Evolutionary conservation across 2,329 filamentous ascomycete species (phyloP).

Genomic region (Cadophora gregata): DNA sequence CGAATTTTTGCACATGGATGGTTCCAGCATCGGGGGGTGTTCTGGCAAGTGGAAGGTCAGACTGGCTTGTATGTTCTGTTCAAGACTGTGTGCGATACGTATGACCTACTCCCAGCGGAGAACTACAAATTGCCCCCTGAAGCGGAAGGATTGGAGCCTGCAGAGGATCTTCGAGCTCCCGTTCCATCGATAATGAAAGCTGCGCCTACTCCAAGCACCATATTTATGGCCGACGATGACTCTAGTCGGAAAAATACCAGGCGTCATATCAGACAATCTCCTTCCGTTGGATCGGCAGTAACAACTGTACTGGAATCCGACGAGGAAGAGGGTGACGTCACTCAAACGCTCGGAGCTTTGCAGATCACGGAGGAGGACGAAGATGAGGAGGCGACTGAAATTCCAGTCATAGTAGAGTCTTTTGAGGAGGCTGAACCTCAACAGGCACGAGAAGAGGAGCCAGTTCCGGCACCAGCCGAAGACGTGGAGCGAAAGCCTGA

Average conservation of each 20-base stretch:
- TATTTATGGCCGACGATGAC: conserved; percentile 54
- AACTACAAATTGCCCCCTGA: conserved; percentile 96
- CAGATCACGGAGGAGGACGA: conserved; percentile 51
- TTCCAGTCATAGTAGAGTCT: conserved; percentile 43
- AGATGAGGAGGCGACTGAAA: conserved; percentile 38
- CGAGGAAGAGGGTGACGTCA: conserved; percentile 69
- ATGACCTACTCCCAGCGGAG: conserved; percentile 86
- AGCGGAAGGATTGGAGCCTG: conserved; percentile 79
- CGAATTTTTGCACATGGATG: conserved; percentile 98
- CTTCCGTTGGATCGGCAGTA: conserved; percentile 79
- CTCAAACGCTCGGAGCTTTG: conserved; percentile 54
- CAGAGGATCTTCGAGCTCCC: conserved; percentile 50
- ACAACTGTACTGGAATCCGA: conserved; percentile 83
- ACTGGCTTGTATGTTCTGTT: conserved; percentile 96
- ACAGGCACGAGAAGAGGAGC: conserved; percentile 25
- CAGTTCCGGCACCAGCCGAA: not conserved
- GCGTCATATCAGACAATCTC: conserved; percentile 79
- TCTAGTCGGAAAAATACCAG: conserved; percentile 74
- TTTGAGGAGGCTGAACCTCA: conserved; percentile 38
- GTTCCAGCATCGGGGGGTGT: conserved; percentile 96
- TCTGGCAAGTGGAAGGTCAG: conserved; percentile 90
- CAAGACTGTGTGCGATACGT: conserved; percentile 94
- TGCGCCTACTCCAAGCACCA: conserved; percentile 38
- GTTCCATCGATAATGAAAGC: conserved; percentile 47
- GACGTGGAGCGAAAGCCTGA: conserved; percentile 1